Percentiles rank a stretch among this genome's conserved stretches.
Conservation (phyloP, 73 alveolate species). For the Stentor coeruleus region DNA sequence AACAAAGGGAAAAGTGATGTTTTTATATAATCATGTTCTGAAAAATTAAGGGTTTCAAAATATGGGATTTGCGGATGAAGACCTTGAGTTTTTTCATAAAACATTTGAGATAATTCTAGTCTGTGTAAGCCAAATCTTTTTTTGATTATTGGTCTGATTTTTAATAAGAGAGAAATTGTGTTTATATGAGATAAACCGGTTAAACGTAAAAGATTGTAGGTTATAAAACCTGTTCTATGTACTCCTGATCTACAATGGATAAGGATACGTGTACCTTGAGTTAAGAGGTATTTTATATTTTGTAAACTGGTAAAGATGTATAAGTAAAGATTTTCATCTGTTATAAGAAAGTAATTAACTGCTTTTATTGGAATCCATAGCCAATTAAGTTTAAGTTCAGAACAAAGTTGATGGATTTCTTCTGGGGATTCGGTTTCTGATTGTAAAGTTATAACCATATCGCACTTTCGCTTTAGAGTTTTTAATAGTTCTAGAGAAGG, state of each 20-base stretch:
- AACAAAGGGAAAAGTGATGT: not conserved
- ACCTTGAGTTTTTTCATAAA: not conserved
- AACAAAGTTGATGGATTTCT: not conserved
- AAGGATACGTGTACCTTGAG: conserved; percentile 19
- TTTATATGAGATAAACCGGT: conserved; percentile 29
- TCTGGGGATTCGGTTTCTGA: not conserved
- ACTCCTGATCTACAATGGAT: conserved; percentile 80
- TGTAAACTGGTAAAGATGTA: not conserved
- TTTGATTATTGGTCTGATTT: not conserved
- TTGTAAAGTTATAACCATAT: not conserved
- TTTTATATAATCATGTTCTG: not conserved
- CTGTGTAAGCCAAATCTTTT: not conserved
- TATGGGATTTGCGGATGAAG: not conserved
- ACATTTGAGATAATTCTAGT: not conserved
- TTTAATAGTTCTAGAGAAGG: not conserved
- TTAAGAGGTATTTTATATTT: not conserved
- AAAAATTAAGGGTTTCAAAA: not conserved
- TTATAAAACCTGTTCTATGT: conserved; percentile 69
- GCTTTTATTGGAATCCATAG: not conserved
- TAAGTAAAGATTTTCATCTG: not conserved
- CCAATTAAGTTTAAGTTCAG: not conserved
- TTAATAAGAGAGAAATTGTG: not conserved
- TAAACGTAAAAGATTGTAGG: conserved; percentile 54
- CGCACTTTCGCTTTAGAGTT: not conserved
- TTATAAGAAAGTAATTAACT: not conserved